phyloP scores from a whole-genome alignment of 108 stramenopile species.

The Fragilaria crotonensis region DNA sequence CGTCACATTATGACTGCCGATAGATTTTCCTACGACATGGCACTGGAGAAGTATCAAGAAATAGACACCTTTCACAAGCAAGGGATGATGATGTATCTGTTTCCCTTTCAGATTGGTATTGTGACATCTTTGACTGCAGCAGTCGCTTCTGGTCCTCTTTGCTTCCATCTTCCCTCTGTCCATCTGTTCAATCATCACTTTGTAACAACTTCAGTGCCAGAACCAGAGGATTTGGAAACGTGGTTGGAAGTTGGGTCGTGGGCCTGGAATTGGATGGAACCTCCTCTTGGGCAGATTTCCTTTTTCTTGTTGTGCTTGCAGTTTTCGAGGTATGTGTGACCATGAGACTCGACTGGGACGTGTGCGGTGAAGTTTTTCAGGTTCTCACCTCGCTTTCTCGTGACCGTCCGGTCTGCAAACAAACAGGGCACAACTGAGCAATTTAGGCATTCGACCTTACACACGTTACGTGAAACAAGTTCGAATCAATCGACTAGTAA shows the following conservation, averaged over 20 bases:
- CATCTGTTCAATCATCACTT: slow-evolving; percentile 73
- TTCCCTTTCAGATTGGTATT: slow-evolving; percentile 75
- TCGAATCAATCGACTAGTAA: slow-evolving; percentile 25
- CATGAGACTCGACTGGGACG: too few relatives aligned
- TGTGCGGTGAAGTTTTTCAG: too few relatives aligned
- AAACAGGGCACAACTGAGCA: slow-evolving; percentile 66
- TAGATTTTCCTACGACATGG: not conserved
- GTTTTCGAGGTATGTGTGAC: slow-evolving; percentile 52
- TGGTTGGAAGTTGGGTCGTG: slow-evolving; percentile 68
- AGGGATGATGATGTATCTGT: slow-evolving; percentile 31
- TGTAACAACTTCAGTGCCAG: slow-evolving; percentile 82
- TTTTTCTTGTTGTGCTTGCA: slow-evolving; percentile 80
- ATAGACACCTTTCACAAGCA: slow-evolving; percentile 5
- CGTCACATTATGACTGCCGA: slow-evolving; percentile 49
- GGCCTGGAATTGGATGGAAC: slow-evolving; percentile 88
- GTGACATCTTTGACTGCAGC: slow-evolving; percentile 34
- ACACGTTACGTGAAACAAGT: slow-evolving; percentile 31
- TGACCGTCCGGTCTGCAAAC: slow-evolving; percentile 1
- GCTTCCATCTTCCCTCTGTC: slow-evolving; percentile 61
- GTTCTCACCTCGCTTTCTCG: too few relatives aligned
- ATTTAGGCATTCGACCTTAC: slow-evolving; percentile 77
- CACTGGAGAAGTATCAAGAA: not conserved
- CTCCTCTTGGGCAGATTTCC: slow-evolving; percentile 66
- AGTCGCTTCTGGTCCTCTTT: slow-evolving; percentile 54
- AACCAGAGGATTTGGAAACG: slow-evolving; percentile 72